These are phyloP conservation scores for Dictyostelium discoideum DNA, from an alignment of 78 protist genomes.

Conservation along the genomic window dicty_2.7 NC_007088.5:5781001-5781500, in stretches of 20 bases:
- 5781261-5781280: not conserved
- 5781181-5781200: not conserved
- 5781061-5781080: slow-evolving; percentile 90
- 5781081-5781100: not conserved
- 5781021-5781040: slow-evolving; percentile 90
- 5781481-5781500: slow-evolving; percentile 78
- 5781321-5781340: not conserved
- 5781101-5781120: not conserved
- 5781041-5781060: slow-evolving; percentile 96
- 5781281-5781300: slow-evolving; percentile 6
- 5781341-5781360: not conserved
- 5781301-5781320: not conserved
- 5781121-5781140: not conserved
- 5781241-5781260: not conserved
- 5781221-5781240: slow-evolving; percentile 33
- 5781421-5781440: slow-evolving; percentile 71
- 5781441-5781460: slow-evolving; percentile 38
- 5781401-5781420: slow-evolving; percentile 26
- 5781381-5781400: slow-evolving; percentile 46
- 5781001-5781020: slow-evolving; percentile 28
- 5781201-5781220: slow-evolving; percentile 58
- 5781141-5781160: slow-evolving; percentile 34
- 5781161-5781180: slow-evolving; percentile 36
- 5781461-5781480: slow-evolving; percentile 38
- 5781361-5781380: not conserved